phyloP scores from a whole-genome alignment of 768 basidiomycete species.

The Punctularia strigosozonata region DNA sequence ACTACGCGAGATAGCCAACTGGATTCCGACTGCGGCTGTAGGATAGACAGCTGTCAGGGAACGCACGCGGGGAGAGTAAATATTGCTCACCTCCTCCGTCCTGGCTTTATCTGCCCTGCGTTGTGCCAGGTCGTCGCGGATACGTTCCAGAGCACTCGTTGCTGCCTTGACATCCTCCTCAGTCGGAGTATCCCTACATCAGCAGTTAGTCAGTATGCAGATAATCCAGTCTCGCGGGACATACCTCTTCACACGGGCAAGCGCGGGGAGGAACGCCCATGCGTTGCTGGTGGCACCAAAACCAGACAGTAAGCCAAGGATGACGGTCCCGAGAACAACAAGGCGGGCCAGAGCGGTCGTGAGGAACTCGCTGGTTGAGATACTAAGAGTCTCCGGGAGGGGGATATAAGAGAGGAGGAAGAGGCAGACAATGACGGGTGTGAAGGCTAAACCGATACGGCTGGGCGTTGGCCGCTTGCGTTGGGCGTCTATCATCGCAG shows the following conservation, averaged over 20 bases:
- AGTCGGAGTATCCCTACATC: conserved; percentile 25
- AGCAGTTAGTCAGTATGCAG: neutral
- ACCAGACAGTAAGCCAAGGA: conserved; percentile 73
- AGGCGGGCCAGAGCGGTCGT: conserved; percentile 48
- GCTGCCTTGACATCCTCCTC: conserved; percentile 42
- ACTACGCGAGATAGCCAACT: conserved; percentile 40
- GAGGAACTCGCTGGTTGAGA: conserved; percentile 24
- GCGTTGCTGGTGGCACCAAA: conserved; percentile 64
- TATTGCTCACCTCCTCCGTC: neutral
- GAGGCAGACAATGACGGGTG: conserved; percentile 44
- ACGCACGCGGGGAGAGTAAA: neutral
- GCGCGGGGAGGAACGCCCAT: conserved; percentile 45
- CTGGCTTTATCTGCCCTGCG: conserved; percentile 18
- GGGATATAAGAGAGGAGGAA: conserved; percentile 56
- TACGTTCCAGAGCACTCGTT: conserved; percentile 45
- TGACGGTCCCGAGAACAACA: conserved; percentile 63
- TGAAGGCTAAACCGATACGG: conserved; percentile 28
- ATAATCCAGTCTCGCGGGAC: conserved; percentile 2
- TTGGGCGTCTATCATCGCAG: conserved; percentile 5
- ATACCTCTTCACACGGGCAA: conserved; percentile 18
- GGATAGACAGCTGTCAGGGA: no score
- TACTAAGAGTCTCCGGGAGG: conserved; percentile 38
- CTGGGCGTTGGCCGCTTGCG: conserved; percentile 18
- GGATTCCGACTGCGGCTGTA: conserved; percentile 8
- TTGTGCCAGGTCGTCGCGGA: conserved; percentile 44